Percentiles rank a stretch among this genome's conserved stretches.
These are phyloP conservation scores for Phenoliferia sp. DNA, from an alignment of 1,284 basidiomycete species.

Conservation along the genomic window DNA sequence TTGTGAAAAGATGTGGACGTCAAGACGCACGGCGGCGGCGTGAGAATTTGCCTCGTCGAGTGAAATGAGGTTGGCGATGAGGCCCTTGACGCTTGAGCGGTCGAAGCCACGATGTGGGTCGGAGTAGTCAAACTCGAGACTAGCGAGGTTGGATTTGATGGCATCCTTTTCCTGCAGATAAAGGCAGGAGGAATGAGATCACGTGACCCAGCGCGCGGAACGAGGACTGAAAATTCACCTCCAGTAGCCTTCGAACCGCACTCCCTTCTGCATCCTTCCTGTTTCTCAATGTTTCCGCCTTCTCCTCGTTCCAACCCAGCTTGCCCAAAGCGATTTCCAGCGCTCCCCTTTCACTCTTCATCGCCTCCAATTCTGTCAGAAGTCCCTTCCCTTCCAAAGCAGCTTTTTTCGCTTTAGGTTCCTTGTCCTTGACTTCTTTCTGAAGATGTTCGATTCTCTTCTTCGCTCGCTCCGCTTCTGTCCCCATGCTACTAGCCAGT, in stretches of 20 bases:
- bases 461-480: constrained; percentile 80
- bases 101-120: constrained; percentile 65
- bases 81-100: constrained; percentile 78
- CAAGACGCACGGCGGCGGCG: constrained; percentile 44
- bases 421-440: constrained; percentile 73
- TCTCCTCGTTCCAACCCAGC: constrained; percentile 74
- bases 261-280: constrained; percentile 56
- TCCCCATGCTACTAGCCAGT: constrained; percentile 66
- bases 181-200: neutral
- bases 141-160: constrained; percentile 63
- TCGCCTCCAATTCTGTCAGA: constrained; percentile 60
- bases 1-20: neutral
- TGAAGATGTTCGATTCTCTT: constrained; percentile 72
- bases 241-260: constrained; percentile 57
- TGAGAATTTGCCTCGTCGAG: constrained; percentile 56
- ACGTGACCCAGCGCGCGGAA: neutral
- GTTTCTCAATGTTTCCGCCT: constrained; percentile 62
- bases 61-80: constrained; percentile 70
- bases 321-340: constrained; percentile 54
- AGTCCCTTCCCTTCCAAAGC: constrained; percentile 74
- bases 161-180: constrained; percentile 65
- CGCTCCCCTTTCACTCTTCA: constrained; percentile 59
- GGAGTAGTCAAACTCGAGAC: constrained; percentile 78
- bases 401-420: constrained; percentile 75
- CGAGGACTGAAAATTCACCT: constrained; percentile 47